Conservation (phyloP, 805 yeast genomes). For the Lipomyces yamadae region DNA sequence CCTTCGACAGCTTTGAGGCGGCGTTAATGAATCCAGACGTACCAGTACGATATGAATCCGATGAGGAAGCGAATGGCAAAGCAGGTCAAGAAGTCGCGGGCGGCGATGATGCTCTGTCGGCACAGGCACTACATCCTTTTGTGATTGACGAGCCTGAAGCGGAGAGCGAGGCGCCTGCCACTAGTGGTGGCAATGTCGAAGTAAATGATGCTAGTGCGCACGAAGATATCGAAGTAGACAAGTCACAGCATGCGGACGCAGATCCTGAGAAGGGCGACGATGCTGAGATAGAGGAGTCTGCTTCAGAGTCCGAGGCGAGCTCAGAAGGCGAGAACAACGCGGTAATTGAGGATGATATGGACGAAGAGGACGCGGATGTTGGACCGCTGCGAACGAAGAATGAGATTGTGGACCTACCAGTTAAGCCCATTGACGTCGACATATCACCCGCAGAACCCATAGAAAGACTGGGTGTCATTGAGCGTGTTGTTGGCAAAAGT, state of each 20-base stretch:
- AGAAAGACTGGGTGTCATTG: slow-evolving; percentile 71
- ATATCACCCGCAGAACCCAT: slow-evolving; percentile 67
- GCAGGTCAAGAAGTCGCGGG: neutral
- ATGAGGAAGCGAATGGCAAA: slow-evolving; percentile 4
- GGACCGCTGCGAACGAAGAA: slow-evolving; percentile 81
- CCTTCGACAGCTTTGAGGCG: slow-evolving; percentile 15
- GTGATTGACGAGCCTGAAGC: slow-evolving; percentile 22
- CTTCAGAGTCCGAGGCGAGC: slow-evolving; percentile 17
- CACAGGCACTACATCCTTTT: slow-evolving; percentile 8
- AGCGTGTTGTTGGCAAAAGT: slow-evolving; percentile 71
- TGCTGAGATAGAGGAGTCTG: slow-evolving; percentile 16
- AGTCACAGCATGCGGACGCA: neutral
- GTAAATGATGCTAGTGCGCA: neutral
- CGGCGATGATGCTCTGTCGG: slow-evolving; percentile 5
- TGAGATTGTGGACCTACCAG: slow-evolving; percentile 71
- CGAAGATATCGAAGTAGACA: too few relatives aligned
- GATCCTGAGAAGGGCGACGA: slow-evolving; percentile 10
- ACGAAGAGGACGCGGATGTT: slow-evolving; percentile 37
- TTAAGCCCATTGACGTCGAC: slow-evolving; percentile 64
- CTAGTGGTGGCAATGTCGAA: neutral
- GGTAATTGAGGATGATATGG: slow-evolving; percentile 39
- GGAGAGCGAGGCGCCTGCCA: neutral
- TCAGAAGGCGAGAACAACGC: slow-evolving; percentile 37
- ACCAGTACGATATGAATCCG: slow-evolving; percentile 27
- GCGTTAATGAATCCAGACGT: slow-evolving; percentile 22